These are phyloP conservation scores for Camillea tinctor DNA, from an alignment of 2,329 filamentous ascomycete genomes.

Conservation along the genomic window DNA sequence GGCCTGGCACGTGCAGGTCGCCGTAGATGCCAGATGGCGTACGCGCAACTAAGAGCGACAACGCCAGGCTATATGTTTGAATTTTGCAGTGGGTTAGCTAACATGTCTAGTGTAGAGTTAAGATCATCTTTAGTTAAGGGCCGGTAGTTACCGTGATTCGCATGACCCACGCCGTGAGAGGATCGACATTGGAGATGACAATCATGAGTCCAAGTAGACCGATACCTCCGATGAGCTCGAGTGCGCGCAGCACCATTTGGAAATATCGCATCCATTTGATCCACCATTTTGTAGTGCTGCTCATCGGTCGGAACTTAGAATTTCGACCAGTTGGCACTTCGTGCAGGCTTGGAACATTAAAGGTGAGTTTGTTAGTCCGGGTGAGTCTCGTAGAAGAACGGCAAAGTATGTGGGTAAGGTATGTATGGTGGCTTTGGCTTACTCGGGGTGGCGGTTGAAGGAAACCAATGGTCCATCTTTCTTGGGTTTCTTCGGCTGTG, in stretches of 20 bases:
- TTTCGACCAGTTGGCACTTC: slow-evolving; percentile 62
- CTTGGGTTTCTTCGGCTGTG: slow-evolving; percentile 61
- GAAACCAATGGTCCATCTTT: slow-evolving; percentile 73
- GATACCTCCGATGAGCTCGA: slow-evolving; percentile 66
- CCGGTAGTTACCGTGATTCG: slow-evolving; percentile 61
- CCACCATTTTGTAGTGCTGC: slow-evolving; percentile 64
- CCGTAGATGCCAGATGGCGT: slow-evolving; percentile 78
- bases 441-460: slow-evolving; percentile 88
- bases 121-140: not conserved
- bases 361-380: slow-evolving; percentile 6
- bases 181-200: slow-evolving; percentile 67
- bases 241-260: slow-evolving; percentile 66
- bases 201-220: slow-evolving; percentile 76
- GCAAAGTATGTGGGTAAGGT: no score
- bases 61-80: slow-evolving; percentile 76
- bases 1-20: slow-evolving; percentile 69
- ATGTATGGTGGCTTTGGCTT: slow-evolving; percentile 37
- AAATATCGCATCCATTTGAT: slow-evolving; percentile 68
- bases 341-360: slow-evolving; percentile 49
- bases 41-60: slow-evolving; percentile 68
- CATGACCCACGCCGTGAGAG: slow-evolving; percentile 70
- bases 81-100: slow-evolving; percentile 20
- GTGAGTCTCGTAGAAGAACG: not conserved
- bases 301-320: slow-evolving; percentile 64
- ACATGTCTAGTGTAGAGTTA: not conserved